Base-by-base conservation (phyloP, 106 monocot species). In the Platanthera guangdongensis region DNA sequence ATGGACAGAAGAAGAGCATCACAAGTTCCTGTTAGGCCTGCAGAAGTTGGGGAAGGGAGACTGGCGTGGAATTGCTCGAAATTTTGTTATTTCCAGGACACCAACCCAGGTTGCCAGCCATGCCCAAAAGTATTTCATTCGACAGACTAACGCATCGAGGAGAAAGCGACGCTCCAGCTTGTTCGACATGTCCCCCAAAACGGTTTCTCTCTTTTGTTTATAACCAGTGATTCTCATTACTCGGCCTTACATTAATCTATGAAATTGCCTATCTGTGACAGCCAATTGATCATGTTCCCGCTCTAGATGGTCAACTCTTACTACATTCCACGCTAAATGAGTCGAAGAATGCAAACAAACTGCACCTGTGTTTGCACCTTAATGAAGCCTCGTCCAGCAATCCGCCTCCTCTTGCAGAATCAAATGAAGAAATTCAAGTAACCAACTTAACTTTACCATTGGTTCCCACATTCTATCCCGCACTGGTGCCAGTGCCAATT, bases 1-100 rank as follows among this genome's bases (percentile, higher is more conserved):
- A 18, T 95, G 95, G 95, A 92, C 95, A n/a, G 92, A 95, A 81
- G 95, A 95, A 39, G 95, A 95, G 71, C 95, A 95, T 84, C 82
- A 83, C 71, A 90, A 87, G 92, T 95, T 95, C 81, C 78, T 95
- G 47, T 77, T 95, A 75, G 95, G 95, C 22, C 81, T 95, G 57
- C 87, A 92, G 78, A 95, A 88, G 69, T 88, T 95, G 57, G 95
- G 95, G 12, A 95, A 95, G 82, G 95, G 95, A 54, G 95, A 95
- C 39, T 95, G 95, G 95, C 80, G 95, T 68, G 95, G 95, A 45
- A 95, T 95, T 78, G 82, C 95, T 77, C 95, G 92, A 50, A 95
- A 89, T 64, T 95, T 76, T 83, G 95, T 95, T 19, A 80, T 92
- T 51, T 84, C 95, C 52, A 84, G 92, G 48, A 92, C 95, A 15